These are phyloP conservation scores for Cytospora piceicola DNA, from an alignment of 2,329 filamentous ascomycete species.

Conservation along the genomic window DNA sequence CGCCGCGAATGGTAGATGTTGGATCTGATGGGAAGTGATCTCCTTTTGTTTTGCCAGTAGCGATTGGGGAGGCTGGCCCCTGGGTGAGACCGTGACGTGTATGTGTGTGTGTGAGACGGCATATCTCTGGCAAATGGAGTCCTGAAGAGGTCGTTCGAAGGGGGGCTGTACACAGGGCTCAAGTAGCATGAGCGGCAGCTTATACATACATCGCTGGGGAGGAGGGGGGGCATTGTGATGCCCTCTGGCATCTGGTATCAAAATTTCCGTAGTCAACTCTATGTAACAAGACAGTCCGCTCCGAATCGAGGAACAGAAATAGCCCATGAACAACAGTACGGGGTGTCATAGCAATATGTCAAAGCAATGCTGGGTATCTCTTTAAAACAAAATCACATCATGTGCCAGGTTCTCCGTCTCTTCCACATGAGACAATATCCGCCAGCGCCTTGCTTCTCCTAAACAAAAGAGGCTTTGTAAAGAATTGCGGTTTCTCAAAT, in stretches of 20 bases:
- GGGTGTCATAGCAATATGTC: not conserved
- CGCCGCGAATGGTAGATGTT: not conserved
- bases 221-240: not conserved
- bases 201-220: not conserved
- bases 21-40: not conserved
- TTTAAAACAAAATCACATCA: not conserved
- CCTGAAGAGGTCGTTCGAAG: not conserved
- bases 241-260: not conserved
- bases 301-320: not conserved
- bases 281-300: not conserved
- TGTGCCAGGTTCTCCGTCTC: not conserved
- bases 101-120: not conserved
- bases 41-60: not conserved
- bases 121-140: not conserved
- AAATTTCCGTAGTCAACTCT: not conserved
- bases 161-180: not conserved
- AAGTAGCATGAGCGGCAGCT: not conserved
- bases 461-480: not conserved
- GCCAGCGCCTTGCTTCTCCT: not conserved
- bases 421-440: not conserved
- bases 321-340: not conserved
- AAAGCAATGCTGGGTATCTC: constrained; percentile 2
- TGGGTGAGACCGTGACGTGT: no score
- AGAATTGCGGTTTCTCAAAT: not conserved
- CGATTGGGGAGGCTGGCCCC: not conserved